A percentile compares a stretch with the other conserved stretches of the same genome.
These are phyloP conservation scores for Fusarium sp. DNA, from an alignment of 2,329 filamentous ascomycete genomes.

Conservation along the genomic window DNA sequence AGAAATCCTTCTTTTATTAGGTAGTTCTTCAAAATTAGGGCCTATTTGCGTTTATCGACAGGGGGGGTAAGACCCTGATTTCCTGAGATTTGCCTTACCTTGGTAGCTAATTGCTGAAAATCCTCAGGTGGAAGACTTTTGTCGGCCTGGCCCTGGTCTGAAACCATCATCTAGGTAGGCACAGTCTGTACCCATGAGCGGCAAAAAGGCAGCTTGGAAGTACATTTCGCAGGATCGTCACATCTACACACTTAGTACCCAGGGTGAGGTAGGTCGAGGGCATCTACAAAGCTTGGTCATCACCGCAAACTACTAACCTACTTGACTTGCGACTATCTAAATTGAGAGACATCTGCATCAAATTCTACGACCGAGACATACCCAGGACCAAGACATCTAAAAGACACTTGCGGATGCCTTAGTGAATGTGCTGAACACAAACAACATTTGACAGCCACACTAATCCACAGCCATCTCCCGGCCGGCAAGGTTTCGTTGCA, in stretches of 20 bases:
- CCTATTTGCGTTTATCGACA: background rate
- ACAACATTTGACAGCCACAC: background rate
- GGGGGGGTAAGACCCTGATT: slow-evolving; percentile 14
- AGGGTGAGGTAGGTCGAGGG: background rate
- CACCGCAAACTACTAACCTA: background rate
- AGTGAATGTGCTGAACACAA: background rate
- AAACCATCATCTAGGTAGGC: background rate
- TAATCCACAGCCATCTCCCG: background rate
- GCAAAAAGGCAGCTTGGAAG: background rate
- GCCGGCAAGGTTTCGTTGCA: background rate
- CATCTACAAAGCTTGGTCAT: background rate
- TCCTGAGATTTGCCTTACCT: background rate
- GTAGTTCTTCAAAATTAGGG: background rate
- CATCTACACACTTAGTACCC: background rate
- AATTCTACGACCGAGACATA: slow-evolving; percentile 17
- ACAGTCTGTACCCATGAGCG: background rate
- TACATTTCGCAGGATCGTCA: background rate
- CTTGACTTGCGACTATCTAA: background rate
- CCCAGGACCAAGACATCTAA: slow-evolving; percentile 6
- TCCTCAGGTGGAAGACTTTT: background rate
- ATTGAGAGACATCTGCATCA: slow-evolving; percentile 9
- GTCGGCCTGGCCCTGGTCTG: background rate
- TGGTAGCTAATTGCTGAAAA: background rate
- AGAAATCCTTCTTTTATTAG: background rate
- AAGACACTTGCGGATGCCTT: background rate